Conservation (phyloP, 495 filamentous ascomycete species). For the Penicillium fimorum region DNA sequence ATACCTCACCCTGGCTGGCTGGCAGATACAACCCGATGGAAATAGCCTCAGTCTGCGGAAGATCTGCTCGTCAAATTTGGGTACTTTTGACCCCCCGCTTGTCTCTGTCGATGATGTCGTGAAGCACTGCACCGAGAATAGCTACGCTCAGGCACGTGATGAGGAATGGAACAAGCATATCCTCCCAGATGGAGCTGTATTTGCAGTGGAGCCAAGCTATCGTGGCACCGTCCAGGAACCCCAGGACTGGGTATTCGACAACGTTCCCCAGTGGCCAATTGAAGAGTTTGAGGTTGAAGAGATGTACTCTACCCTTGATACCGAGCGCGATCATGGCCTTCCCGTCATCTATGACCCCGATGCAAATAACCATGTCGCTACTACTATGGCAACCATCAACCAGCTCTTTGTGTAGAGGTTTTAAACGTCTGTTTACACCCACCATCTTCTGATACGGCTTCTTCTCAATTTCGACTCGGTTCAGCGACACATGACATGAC, state of each 20-base stretch:
- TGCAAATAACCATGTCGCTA: background rate
- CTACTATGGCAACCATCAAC: background rate
- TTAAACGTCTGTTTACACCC: background rate
- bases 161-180: background rate
- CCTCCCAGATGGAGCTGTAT: background rate
- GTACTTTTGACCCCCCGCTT: background rate
- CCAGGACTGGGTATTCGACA: background rate
- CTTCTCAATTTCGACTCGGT: background rate
- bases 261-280: background rate
- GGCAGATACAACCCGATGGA: slow-evolving; percentile 14
- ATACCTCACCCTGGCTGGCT: slow-evolving; percentile 45
- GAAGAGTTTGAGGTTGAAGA: background rate
- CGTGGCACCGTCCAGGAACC: background rate
- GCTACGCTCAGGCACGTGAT: background rate
- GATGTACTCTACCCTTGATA: background rate
- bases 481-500: background rate
- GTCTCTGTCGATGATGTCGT: background rate
- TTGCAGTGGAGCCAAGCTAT: background rate
- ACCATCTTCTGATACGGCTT: no score
- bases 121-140: background rate
- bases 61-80: background rate
- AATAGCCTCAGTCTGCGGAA: background rate
- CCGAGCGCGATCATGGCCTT: background rate
- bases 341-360: background rate
- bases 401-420: no score